Conservation (phyloP, 768 basidiomycete genomes). For the Paxillus involutus region DNA sequence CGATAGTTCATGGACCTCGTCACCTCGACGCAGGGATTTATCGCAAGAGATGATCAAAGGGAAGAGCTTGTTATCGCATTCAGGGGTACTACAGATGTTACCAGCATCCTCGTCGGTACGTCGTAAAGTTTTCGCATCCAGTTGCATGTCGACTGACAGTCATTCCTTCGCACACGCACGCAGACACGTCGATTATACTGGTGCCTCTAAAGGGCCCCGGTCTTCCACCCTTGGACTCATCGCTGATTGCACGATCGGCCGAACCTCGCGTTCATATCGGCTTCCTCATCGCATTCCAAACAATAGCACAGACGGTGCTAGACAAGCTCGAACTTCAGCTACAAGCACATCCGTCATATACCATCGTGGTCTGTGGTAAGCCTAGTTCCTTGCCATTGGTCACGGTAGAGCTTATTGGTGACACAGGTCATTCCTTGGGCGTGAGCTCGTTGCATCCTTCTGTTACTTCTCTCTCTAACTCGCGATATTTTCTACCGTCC, state of each 20-base stretch:
- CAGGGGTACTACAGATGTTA: conserved; percentile 35
- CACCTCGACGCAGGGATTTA: conserved; percentile 44
- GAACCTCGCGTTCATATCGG: conserved; percentile 35
- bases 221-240: conserved; percentile 16
- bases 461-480: background rate
- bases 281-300: conserved; percentile 36
- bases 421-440: conserved; percentile 41
- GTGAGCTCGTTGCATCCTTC: conserved; percentile 14
- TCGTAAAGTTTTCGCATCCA: background rate
- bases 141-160: too few species aligned
- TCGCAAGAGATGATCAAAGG: conserved; percentile 42
- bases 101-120: conserved; percentile 19
- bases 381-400: background rate
- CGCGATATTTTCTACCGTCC: conserved; percentile 1
- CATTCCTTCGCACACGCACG: background rate
- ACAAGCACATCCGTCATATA: conserved; percentile 32
- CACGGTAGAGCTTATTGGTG: conserved; percentile 2
- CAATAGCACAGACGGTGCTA: conserved; percentile 31
- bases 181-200: conserved; percentile 24
- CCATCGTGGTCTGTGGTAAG: conserved; percentile 33
- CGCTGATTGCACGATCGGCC: background rate
- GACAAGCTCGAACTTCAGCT: conserved; percentile 30
- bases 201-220: conserved; percentile 22
- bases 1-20: conserved; percentile 35
- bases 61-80: conserved; percentile 43